Percentiles rank a stretch among this genome's conserved stretches.
phyloP scores from a whole-genome alignment of 2,329 filamentous ascomycete species.

The Elsinoe fawcettii region DNA sequence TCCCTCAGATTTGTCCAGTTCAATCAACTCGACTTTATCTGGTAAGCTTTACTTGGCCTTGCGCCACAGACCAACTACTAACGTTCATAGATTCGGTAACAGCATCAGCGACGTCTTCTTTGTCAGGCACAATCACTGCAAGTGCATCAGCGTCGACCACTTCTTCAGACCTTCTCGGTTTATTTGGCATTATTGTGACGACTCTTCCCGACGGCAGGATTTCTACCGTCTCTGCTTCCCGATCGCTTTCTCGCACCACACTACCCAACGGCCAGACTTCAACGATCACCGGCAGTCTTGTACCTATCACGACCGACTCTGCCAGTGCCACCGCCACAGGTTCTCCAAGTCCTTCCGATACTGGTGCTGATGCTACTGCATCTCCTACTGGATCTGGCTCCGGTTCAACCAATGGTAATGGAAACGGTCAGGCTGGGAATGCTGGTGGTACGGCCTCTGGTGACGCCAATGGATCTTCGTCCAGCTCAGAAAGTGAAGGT shows the following conservation, averaged over 20 bases:
- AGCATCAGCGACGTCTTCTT: neutral
- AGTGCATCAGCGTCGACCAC: slow-evolving; percentile 1
- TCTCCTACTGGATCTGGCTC: slow-evolving; percentile 1
- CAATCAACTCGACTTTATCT: slow-evolving; percentile 17
- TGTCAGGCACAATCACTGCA: slow-evolving; percentile 1
- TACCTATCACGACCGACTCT: slow-evolving; percentile 6
- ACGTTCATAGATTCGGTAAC: slow-evolving; percentile 7
- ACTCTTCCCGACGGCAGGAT: slow-evolving; percentile 15
- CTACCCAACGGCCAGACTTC: slow-evolving; percentile 15
- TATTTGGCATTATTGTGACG: slow-evolving; percentile 15
- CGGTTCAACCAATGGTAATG: neutral
- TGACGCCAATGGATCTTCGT: slow-evolving; percentile 11
- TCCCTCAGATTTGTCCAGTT: slow-evolving; percentile 5
- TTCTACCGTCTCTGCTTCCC: slow-evolving; percentile 11
- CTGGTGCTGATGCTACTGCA: neutral
- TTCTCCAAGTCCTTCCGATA: neutral
- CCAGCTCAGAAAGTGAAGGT: slow-evolving; percentile 12
- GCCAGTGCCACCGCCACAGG: slow-evolving; percentile 5
- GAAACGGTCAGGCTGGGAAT: slow-evolving; percentile 1
- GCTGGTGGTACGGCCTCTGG: slow-evolving; percentile 12
- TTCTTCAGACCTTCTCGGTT: slow-evolving; percentile 11
- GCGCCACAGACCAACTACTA: slow-evolving; percentile 1
- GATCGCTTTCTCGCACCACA: slow-evolving; percentile 12
- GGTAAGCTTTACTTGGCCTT: slow-evolving; percentile 7
- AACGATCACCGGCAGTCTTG: slow-evolving; percentile 14